These are phyloP conservation scores for Cyberlindnera petersonii DNA, from an alignment of 805 yeast species.

Conservation along the genomic window DNA sequence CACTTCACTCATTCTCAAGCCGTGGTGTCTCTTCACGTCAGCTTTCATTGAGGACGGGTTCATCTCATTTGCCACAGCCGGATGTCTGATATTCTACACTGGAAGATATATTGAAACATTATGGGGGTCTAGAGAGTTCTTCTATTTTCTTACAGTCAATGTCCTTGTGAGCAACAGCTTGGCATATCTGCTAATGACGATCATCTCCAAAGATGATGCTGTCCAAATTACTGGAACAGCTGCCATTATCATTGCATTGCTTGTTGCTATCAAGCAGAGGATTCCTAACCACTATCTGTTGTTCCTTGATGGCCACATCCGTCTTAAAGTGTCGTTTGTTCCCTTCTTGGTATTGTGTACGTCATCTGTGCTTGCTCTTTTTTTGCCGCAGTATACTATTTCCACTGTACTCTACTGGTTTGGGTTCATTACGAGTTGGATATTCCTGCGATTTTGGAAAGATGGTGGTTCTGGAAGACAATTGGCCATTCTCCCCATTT, in stretches of 20 bases:
- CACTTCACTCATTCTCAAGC: slow-evolving; percentile 37
- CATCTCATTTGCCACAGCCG: slow-evolving; percentile 35
- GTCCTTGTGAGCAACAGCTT: slow-evolving; percentile 35
- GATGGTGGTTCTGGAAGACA: slow-evolving; percentile 41
- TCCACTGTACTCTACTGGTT: slow-evolving; percentile 14
- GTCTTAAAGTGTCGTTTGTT: slow-evolving; percentile 29
- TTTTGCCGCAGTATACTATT: slow-evolving; percentile 12
- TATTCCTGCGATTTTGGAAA: slow-evolving; percentile 37
- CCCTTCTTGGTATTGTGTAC: slow-evolving; percentile 29
- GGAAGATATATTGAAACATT: slow-evolving; percentile 52
- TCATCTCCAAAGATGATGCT: slow-evolving; percentile 1
- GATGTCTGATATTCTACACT: slow-evolving; percentile 41
- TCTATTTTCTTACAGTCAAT: slow-evolving; percentile 37
- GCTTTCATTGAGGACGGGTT: slow-evolving; percentile 44
- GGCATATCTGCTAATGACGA: slow-evolving; percentile 27
- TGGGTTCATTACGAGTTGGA: slow-evolving; percentile 39
- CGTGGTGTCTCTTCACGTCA: slow-evolving; percentile 49
- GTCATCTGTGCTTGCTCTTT: slow-evolving; percentile 18
- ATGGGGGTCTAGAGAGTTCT: slow-evolving; percentile 49
- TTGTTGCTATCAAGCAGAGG: slow-evolving; percentile 53
- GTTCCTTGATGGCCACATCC: slow-evolving; percentile 42
- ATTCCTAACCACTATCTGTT: slow-evolving; percentile 50
- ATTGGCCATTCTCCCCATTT: slow-evolving; percentile 38
- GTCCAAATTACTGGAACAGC: slow-evolving; percentile 19
- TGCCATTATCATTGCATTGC: slow-evolving; percentile 37